phyloP scores from a whole-genome alignment of 805 yeast genomes.

The Lipomyces sp. region DNA sequence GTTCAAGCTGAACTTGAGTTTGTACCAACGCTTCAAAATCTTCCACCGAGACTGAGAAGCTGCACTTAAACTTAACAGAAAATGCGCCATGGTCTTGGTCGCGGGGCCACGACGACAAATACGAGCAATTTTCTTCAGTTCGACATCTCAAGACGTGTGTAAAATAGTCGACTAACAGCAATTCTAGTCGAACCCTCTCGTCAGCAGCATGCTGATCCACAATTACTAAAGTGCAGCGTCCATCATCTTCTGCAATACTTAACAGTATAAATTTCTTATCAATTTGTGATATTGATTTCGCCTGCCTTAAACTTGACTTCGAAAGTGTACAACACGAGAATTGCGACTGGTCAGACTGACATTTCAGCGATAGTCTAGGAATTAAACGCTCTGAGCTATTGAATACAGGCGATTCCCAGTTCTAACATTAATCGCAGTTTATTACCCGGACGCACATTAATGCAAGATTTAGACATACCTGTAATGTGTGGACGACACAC shows the following conservation, averaged over 20 bases:
- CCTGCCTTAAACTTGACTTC: conserved; percentile 12
- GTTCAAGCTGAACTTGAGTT: conserved; percentile 16
- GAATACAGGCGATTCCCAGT: conserved; percentile 19
- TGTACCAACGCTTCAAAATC: conserved; percentile 43
- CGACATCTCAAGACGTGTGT: not conserved
- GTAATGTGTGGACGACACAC: not conserved
- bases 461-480: not conserved
- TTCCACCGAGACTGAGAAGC: conserved; percentile 38
- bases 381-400: conserved; percentile 15
- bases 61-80: conserved; percentile 10
- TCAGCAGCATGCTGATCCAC: conserved; percentile 88
- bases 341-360: not conserved
- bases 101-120: not conserved
- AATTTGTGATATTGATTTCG: conserved; percentile 53
- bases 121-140: not conserved
- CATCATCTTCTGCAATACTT: conserved; percentile 34
- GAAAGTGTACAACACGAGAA: conserved; percentile 7
- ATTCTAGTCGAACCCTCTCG: conserved; percentile 71
- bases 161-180: conserved; percentile 50
- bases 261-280: conserved; percentile 67
- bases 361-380: conserved; percentile 4
- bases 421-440: not conserved
- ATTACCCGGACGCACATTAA: not conserved
- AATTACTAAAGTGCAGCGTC: conserved; percentile 46
- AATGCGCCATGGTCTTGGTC: not conserved